phyloP scores from a whole-genome alignment of 2,329 filamentous ascomycete species.

The Trichoderma oligosporum region DNA sequence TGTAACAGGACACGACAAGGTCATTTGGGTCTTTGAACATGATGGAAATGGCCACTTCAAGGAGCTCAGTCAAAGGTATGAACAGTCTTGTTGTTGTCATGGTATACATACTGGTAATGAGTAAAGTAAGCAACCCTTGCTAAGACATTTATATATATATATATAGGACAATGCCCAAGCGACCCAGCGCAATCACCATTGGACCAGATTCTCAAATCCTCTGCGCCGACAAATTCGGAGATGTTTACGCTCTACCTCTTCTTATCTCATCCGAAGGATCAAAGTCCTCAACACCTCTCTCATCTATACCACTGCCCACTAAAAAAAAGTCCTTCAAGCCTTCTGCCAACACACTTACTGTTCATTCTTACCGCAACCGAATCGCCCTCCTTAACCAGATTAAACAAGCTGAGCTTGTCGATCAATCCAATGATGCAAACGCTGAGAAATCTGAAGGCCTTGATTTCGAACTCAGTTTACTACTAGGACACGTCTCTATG shows the following conservation, averaged over 20 bases:
- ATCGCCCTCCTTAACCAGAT: slow-evolving; percentile 58
- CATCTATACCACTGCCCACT: slow-evolving; percentile 20
- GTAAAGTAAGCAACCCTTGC: neutral
- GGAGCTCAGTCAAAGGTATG: slow-evolving; percentile 68
- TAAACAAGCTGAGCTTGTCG: slow-evolving; percentile 39
- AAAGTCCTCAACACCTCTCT: slow-evolving; percentile 19
- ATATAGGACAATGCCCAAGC: slow-evolving; percentile 77
- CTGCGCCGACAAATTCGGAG: slow-evolving; percentile 91
- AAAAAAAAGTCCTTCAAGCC: slow-evolving; percentile 39
- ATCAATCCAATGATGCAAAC: slow-evolving; percentile 26
- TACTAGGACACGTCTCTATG: slow-evolving; percentile 94
- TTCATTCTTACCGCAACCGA: slow-evolving; percentile 62
- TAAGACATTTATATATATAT: slow-evolving; percentile 23
- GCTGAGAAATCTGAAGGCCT: slow-evolving; percentile 36
- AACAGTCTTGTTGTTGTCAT: too few relatives aligned
- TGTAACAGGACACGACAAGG: slow-evolving; percentile 89
- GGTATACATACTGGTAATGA: too few relatives aligned
- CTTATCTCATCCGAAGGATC: slow-evolving; percentile 22
- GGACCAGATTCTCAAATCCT: slow-evolving; percentile 71
- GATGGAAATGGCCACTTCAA: slow-evolving; percentile 57
- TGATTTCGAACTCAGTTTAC: slow-evolving; percentile 68
- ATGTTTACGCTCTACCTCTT: slow-evolving; percentile 86
- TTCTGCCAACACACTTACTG: slow-evolving; percentile 56
- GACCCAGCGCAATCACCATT: slow-evolving; percentile 72
- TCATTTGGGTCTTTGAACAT: slow-evolving; percentile 75